Conservation (phyloP, 441 rosid genomes). For the Populus tomentosa region DNA sequence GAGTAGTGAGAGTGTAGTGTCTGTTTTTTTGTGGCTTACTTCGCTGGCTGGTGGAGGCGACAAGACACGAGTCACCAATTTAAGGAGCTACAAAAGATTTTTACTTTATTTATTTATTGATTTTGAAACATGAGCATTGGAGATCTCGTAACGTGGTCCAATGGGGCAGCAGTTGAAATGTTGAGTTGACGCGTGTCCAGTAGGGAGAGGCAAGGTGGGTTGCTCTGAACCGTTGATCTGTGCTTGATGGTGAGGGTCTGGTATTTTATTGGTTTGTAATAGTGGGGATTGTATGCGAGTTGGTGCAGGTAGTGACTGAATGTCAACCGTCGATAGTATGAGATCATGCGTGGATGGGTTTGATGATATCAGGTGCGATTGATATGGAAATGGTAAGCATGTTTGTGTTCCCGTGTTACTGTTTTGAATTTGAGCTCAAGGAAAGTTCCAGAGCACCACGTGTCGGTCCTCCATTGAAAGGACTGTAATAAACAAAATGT, state of each 20-base stretch:
- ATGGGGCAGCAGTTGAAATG: slow-evolving; percentile 12
- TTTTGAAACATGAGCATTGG: neutral
- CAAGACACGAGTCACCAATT: slow-evolving; percentile 67
- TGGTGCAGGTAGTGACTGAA: neutral
- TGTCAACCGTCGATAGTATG: neutral
- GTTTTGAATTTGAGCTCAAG: no score
- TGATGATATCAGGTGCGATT: no score
- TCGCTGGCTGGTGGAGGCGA: slow-evolving; percentile 34
- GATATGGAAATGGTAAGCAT: no score
- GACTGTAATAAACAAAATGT: no score
- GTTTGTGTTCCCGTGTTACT: no score
- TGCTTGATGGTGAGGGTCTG: slow-evolving; percentile 1
- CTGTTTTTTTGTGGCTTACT: slow-evolving; percentile 14
- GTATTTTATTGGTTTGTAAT: neutral
- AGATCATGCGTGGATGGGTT: no score
- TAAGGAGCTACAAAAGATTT: slow-evolving; percentile 30
- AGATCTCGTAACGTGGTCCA: slow-evolving; percentile 51
- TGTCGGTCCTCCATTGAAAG: no score
- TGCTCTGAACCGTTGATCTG: slow-evolving; percentile 24
- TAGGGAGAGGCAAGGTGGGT: slow-evolving; percentile 29
- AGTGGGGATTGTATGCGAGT: neutral
- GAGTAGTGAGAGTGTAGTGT: slow-evolving; percentile 20
- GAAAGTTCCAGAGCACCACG: no score
- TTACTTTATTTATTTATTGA: slow-evolving; percentile 8
- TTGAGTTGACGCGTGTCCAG: slow-evolving; percentile 33